These are phyloP conservation scores for Patellaria atrata DNA, from an alignment of 495 filamentous ascomycete genomes.

Conservation along the genomic window DNA sequence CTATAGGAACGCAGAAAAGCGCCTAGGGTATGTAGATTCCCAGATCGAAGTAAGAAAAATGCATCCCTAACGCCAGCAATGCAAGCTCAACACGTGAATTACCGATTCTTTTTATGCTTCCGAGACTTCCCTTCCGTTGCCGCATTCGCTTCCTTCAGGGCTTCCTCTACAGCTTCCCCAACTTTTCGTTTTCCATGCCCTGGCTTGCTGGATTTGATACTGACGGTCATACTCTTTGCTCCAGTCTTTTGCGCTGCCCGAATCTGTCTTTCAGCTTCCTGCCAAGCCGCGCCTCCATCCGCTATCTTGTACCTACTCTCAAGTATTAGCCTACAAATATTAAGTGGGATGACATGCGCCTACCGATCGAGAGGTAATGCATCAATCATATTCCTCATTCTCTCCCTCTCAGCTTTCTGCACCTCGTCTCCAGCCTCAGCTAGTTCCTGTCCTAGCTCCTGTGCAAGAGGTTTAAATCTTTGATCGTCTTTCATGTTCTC, in stretches of 20 bases:
- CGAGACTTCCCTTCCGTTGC: conserved; percentile 37
- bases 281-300: conserved; percentile 57
- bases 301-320: conserved; percentile 61
- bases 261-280: conserved; percentile 70
- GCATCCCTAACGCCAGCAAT: too few relatives aligned
- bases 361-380: conserved; percentile 78
- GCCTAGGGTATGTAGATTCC: too few relatives aligned
- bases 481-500: conserved; percentile 6
- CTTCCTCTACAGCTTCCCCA: conserved; percentile 49
- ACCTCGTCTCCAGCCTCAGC: conserved; percentile 68
- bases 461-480: conserved; percentile 51
- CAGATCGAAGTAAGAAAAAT: too few relatives aligned
- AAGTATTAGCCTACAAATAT: conserved; percentile 16
- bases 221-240: conserved; percentile 57
- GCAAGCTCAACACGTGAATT: too few relatives aligned
- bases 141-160: conserved; percentile 43
- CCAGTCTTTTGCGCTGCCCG: conserved; percentile 33
- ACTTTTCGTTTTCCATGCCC: conserved; percentile 58
- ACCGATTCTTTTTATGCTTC: background rate
- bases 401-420: conserved; percentile 51
- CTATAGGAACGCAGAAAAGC: too few relatives aligned
- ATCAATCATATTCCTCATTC: conserved; percentile 76
- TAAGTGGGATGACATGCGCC: conserved; percentile 24
- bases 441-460: conserved; percentile 70
- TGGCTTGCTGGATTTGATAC: conserved; percentile 55